Evolutionary conservation across 2,329 filamentous ascomycete species (phyloP).

Genomic region (Cladosporium austrohemisphaericum): DNA sequence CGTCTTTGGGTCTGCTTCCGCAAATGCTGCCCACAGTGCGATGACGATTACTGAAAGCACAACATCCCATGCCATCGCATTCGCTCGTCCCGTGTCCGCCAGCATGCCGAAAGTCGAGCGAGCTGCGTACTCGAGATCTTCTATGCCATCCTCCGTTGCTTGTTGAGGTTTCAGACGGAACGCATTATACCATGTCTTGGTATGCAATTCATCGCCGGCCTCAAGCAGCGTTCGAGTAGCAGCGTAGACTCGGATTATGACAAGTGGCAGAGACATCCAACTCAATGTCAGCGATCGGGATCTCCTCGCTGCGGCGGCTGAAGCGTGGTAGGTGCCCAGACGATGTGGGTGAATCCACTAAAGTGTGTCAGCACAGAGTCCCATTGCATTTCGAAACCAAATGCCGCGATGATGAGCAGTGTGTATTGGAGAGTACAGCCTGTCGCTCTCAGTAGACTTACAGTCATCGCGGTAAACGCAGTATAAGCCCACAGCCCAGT

Average conservation of each 20-base stretch:
- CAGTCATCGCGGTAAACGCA: constrained; percentile 1
- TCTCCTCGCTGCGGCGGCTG: not conserved
- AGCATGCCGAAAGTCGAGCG: not conserved
- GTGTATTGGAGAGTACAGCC: not conserved
- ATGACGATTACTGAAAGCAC: constrained; percentile 7
- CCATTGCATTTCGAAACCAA: not conserved
- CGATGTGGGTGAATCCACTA: constrained; percentile 13
- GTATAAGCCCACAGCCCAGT: constrained; percentile 1
- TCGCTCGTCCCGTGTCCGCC: not conserved
- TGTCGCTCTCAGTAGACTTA: not conserved
- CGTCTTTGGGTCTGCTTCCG: not conserved
- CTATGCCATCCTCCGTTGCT: not conserved
- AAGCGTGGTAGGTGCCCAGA: constrained; percentile 4
- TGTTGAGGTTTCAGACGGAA: not conserved
- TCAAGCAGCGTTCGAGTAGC: not conserved
- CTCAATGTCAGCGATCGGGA: constrained; percentile 1
- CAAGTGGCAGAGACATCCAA: constrained; percentile 3
- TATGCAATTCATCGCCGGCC: not conserved
- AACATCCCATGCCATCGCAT: constrained; percentile 10
- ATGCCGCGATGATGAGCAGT: no score
- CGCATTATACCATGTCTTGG: not conserved
- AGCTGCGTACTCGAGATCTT: not conserved
- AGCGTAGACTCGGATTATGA: not conserved
- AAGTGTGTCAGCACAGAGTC: not conserved
- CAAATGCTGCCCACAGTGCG: constrained; percentile 1